A percentile compares a stretch with the other conserved stretches of the same genome.
phyloP scores from a whole-genome alignment of 345 rosid genomes.

The Rhodamnia argentea region DNA sequence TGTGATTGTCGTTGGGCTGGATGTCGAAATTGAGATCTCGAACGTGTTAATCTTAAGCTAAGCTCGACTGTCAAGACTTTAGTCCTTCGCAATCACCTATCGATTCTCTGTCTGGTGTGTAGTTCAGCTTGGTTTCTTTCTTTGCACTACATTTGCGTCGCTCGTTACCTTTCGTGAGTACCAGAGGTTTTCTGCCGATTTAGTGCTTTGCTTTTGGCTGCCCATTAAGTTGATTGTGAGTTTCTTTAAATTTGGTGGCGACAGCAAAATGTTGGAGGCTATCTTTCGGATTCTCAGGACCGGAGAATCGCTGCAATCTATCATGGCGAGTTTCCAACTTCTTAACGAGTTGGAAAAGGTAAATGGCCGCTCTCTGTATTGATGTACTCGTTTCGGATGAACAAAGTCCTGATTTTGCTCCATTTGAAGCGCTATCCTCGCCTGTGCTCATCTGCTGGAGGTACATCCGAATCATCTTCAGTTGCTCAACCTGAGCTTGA shows the following conservation, averaged over 20 bases:
- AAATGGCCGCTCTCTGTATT: not conserved
- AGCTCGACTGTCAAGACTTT: not conserved
- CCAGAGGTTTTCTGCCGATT: not conserved
- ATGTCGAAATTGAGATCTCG: not conserved
- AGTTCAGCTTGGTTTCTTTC: not conserved
- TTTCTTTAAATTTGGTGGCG: not conserved
- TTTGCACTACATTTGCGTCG: not conserved
- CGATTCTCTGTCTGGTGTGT: not conserved
- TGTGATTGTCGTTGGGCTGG: not conserved
- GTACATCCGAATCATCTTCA: constrained; percentile 15
- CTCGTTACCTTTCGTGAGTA: not conserved
- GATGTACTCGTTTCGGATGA: not conserved
- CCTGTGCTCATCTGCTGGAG: not conserved
- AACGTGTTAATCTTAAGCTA: not conserved
- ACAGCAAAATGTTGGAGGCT: constrained; percentile 69
- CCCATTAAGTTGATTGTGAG: not conserved
- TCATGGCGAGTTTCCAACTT: constrained; percentile 64
- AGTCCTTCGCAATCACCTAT: not conserved
- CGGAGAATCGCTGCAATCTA: constrained; percentile 54
- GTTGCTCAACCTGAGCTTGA: constrained; percentile 12
- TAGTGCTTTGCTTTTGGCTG: not conserved
- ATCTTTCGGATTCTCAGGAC: constrained; percentile 51
- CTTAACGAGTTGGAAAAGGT: constrained; percentile 61
- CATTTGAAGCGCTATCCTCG: constrained; percentile 41
- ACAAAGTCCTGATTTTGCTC: not conserved